Base-by-base conservation (phyloP, 2,329 filamentous ascomycete species). In the Hypoxylon sp. region DNA sequence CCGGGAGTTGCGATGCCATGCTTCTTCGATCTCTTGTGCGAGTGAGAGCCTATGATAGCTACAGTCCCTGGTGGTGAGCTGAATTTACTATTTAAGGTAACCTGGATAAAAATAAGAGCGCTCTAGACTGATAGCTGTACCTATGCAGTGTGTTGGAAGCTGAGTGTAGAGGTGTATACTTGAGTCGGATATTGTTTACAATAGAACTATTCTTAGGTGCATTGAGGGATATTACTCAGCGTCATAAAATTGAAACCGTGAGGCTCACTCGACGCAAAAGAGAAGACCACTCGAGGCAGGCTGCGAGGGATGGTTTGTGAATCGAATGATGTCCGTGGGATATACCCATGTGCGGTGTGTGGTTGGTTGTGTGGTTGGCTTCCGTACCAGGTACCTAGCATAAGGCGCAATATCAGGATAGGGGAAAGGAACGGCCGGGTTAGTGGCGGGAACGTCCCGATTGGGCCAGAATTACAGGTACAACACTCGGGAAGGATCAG, bases 1-100 rank as follows among this genome's bases (percentile, higher is more conserved):
- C 73, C 1, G 90, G 89, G 20, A 93, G 82, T 66, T 85, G 83
- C 26, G 88, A 83, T 9, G 87, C 81, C 88, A 90, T 90, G 33
- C 12, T 61, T 36, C 42, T 30, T 38, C 26, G n/a, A 7, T 42
- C 16, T 52, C 33, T 49, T 40, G 42, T 33, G 32, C n/a, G n/a
- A n/a, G n/a, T n/a, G n/a, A n/a, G n/a, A 20, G 12, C 33, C 42
- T 46, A 18, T n/a, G 48, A 9, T 36, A 30, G 22, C 42, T 42
- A 26, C n/a, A 40, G 28, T 42, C n/a, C 24, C 26, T 16, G 50
- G 24, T 44, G 40, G 32, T 38, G 16, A 44, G 42, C 40, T 18
- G 49, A 24, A 24, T 18, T 11, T 42, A 53, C n/a, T 40, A n/a
- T 18, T 18, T 28, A 26, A 40, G 22, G 11, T 11, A 52, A 4